Evolutionary conservation across 1,284 basidiomycete genomes (phyloP).

Genomic region (Flammula alnicola): DNA sequence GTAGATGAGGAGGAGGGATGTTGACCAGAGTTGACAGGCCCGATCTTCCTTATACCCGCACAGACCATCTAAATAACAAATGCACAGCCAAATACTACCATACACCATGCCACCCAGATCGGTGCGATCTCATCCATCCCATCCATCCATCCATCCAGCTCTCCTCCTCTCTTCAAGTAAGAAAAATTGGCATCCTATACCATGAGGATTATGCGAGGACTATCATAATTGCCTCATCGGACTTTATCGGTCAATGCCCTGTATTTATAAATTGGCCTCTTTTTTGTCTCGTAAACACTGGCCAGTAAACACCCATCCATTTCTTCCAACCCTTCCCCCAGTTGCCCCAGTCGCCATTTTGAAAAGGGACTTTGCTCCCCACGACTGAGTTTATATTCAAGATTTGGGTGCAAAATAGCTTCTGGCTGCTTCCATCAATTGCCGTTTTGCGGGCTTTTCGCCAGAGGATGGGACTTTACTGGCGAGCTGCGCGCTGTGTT

Average conservation of each 20-base stretch:
- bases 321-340: no score
- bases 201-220: no score
- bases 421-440: conserved; percentile 22
- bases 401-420: no score
- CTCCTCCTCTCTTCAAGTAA: neutral
- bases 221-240: no score
- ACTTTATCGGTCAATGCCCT: no score
- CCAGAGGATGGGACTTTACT: conserved; percentile 37
- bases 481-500: conserved; percentile 21
- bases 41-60: conserved; percentile 40
- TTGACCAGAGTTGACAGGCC: conserved; percentile 54
- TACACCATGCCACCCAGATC: conserved; percentile 5
- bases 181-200: neutral
- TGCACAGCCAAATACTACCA: conserved; percentile 16
- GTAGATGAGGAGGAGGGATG: conserved; percentile 35
- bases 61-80: conserved; percentile 36
- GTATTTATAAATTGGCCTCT: no score
- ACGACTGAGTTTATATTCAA: no score
- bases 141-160: neutral
- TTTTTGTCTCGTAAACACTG: no score
- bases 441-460: conserved; percentile 36
- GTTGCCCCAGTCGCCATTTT: no score
- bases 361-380: neutral
- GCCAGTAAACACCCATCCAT: no score
- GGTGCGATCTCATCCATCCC: conserved; percentile 7